These are phyloP conservation scores for Malus hybrid DNA, from an alignment of 331 rosid genomes.

Conservation along the genomic window DNA sequence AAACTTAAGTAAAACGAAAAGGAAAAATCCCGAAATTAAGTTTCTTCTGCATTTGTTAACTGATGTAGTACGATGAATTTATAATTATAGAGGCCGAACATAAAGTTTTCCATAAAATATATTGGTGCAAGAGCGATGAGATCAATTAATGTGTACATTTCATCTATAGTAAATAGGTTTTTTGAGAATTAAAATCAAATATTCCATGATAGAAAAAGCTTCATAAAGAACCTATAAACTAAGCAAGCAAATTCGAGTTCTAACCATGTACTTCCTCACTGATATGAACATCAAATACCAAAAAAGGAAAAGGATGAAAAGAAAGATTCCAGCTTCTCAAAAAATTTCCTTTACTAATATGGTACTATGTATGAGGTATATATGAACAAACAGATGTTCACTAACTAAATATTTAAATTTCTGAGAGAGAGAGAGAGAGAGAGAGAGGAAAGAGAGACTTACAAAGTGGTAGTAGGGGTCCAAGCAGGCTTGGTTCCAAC, in stretches of 20 bases:
- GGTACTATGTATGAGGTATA: background rate
- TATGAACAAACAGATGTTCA: background rate
- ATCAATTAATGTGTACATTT: too few species aligned
- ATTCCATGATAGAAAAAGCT: background rate
- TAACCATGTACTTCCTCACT: slow-evolving; percentile 8
- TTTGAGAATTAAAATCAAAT: too few species aligned
- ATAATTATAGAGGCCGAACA: too few species aligned
- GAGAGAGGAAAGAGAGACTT: slow-evolving; percentile 15
- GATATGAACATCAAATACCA: slow-evolving; percentile 24
- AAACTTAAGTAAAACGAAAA: background rate
- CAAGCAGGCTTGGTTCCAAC: slow-evolving; percentile 38
- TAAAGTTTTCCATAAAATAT: too few species aligned
- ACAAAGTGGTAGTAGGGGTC: slow-evolving; percentile 36
- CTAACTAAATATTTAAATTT: background rate
- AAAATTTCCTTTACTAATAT: background rate
- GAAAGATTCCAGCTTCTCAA: slow-evolving; percentile 1
- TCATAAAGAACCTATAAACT: background rate
- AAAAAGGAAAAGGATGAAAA: background rate
- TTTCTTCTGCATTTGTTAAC: too few species aligned
- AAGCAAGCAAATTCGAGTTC: background rate
- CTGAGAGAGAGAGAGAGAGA: background rate
- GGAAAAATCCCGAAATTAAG: too few species aligned
- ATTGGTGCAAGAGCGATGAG: too few species aligned
- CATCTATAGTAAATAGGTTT: too few species aligned
- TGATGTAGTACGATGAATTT: too few species aligned